Evolutionary conservation across 192 early-diverging fungal genomes (phyloP).

Genomic region (Backusella psychrophila): DNA sequence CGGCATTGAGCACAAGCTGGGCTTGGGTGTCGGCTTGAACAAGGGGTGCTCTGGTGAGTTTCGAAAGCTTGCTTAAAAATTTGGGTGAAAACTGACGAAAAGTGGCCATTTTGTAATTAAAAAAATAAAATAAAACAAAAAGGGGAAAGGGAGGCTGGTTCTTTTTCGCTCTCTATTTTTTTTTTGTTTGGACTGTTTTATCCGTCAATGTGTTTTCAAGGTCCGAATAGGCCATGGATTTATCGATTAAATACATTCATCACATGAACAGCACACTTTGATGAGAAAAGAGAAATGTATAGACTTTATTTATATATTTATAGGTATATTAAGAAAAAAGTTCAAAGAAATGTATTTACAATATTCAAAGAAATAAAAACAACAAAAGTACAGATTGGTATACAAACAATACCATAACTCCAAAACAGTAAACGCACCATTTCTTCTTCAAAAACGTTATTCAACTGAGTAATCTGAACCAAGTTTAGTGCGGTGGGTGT

Average conservation of each 20-base stretch:
- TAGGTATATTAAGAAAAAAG: background rate
- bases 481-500: slow-evolving; percentile 75
- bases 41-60: background rate
- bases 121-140: slow-evolving; percentile 14
- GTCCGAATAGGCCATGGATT: too few species aligned
- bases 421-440: slow-evolving; percentile 67
- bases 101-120: slow-evolving; percentile 21
- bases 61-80: slow-evolving; percentile 15
- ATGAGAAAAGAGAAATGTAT: too few species aligned
- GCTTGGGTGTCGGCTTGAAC: slow-evolving; percentile 24
- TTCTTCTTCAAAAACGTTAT: slow-evolving; percentile 67
- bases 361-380: slow-evolving; percentile 33
- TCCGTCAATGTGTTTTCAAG: background rate
- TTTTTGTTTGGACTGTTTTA: background rate
- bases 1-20: slow-evolving; percentile 27
- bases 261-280: too few species aligned
- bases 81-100: slow-evolving; percentile 18
- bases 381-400: slow-evolving; percentile 34
- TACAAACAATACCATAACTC: slow-evolving; percentile 55
- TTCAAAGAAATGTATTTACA: slow-evolving; percentile 13
- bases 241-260: background rate
- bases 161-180: background rate
- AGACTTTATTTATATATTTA: too few species aligned
- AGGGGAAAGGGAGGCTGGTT: background rate
- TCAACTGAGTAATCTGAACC: slow-evolving; percentile 66